These are phyloP conservation scores for Neonectria faginata DNA, from an alignment of 2,329 filamentous ascomycete species.

Conservation along the genomic window DNA sequence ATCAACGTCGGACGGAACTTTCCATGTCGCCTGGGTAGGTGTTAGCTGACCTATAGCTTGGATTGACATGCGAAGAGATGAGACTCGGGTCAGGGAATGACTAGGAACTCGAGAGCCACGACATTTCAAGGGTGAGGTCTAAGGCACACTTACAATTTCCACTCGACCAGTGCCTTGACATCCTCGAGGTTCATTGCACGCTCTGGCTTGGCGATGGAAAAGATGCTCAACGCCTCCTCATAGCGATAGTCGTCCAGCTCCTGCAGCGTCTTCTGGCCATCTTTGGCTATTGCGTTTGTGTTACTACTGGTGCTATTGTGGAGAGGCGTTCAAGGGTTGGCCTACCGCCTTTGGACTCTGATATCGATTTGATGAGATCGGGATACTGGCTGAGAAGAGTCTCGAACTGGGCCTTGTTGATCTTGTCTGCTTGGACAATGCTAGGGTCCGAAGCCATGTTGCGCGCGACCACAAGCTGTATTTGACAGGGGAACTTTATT, in stretches of 20 bases:
- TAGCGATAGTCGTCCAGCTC: constrained; percentile 73
- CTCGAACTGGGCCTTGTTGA: constrained; percentile 51
- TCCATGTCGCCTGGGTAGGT: constrained; percentile 64
- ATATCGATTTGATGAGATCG: constrained; percentile 57
- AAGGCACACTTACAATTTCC: constrained; percentile 72
- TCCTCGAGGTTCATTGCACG: constrained; percentile 66
- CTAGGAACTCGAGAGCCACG: not conserved
- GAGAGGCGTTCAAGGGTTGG: constrained; percentile 21
- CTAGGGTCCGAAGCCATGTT: constrained; percentile 33
- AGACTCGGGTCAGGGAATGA: not conserved
- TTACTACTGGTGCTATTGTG: constrained; percentile 25
- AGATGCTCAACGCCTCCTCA: constrained; percentile 60
- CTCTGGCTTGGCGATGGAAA: constrained; percentile 52
- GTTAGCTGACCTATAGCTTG: constrained; percentile 12
- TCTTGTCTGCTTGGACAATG: constrained; percentile 34
- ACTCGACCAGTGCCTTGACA: constrained; percentile 71
- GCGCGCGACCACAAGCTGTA: not conserved
- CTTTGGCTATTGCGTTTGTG: constrained; percentile 53
- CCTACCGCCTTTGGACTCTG: constrained; percentile 59
- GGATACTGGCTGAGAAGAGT: constrained; percentile 53
- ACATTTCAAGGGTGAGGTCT: not conserved
- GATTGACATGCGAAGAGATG: not conserved
- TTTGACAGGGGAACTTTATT: not conserved
- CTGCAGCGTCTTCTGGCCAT: constrained; percentile 62
- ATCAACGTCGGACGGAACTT: constrained; percentile 72